Percentiles rank a stretch among this genome's conserved stretches.
Conservation (phyloP, 1,284 basidiomycete genomes). For the Puccinia coronata region DNA sequence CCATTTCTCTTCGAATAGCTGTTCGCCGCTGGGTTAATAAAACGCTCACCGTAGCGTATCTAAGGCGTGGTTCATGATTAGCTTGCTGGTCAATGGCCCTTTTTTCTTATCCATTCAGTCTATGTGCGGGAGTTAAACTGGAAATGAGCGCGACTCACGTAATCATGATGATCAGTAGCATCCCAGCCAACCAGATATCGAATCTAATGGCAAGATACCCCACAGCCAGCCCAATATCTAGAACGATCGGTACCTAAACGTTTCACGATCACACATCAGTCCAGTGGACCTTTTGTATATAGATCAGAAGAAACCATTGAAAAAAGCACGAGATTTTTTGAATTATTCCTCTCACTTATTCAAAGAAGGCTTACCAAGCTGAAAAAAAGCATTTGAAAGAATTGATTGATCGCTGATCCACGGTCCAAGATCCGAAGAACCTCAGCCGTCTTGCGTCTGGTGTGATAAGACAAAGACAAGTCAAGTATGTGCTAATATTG, state of each 20-base stretch:
- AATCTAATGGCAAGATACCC: slow-evolving; percentile 46
- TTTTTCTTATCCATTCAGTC: no score
- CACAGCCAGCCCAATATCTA: slow-evolving; percentile 48
- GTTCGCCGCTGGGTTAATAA: slow-evolving; percentile 72
- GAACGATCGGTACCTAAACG: slow-evolving; percentile 39
- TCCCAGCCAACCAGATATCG: slow-evolving; percentile 41
- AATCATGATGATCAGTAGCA: slow-evolving; percentile 46
- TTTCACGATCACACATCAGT: background rate
- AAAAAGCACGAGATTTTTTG: no score
- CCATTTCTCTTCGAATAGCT: slow-evolving; percentile 58
- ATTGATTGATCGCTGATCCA: slow-evolving; percentile 63
- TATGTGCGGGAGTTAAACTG: slow-evolving; percentile 61
- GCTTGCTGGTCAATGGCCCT: slow-evolving; percentile 63
- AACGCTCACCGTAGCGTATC: slow-evolving; percentile 54
- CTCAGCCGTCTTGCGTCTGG: slow-evolving; percentile 70
- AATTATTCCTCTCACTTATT: slow-evolving; percentile 50
- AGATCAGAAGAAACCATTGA: background rate
- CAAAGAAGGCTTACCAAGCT: slow-evolving; percentile 29
- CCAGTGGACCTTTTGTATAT: background rate
- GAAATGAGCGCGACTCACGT: slow-evolving; percentile 23
- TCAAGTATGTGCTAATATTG: slow-evolving; percentile 54
- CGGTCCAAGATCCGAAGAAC: slow-evolving; percentile 69
- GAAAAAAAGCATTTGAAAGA: slow-evolving; percentile 44
- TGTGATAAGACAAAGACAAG: slow-evolving; percentile 82
- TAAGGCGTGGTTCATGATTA: slow-evolving; percentile 1